These are phyloP conservation scores for Nepenthes alata DNA, from an alignment of 179 eudicot genomes.

Conservation along the genomic window DNA sequence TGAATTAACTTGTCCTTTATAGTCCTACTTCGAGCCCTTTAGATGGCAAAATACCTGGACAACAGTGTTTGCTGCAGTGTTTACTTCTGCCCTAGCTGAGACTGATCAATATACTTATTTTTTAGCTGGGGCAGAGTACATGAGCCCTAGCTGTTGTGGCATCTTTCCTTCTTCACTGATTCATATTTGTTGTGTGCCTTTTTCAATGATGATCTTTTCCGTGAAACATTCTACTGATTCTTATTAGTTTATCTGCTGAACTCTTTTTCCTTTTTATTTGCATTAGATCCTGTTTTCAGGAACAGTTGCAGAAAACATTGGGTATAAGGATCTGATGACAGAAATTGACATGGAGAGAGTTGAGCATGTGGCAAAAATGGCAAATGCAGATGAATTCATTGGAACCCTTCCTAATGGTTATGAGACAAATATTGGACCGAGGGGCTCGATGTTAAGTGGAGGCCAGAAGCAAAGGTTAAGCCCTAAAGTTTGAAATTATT, in stretches of 20 bases:
- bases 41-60: no score
- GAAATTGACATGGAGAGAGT: constrained; percentile 74
- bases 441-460: constrained; percentile 86
- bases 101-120: no score
- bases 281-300: constrained; percentile 78
- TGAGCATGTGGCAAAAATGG: constrained; percentile 61
- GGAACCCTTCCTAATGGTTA: constrained; percentile 54
- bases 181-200: no score
- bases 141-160: no score
- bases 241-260: not conserved
- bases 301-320: constrained; percentile 86
- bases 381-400: constrained; percentile 90
- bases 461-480: constrained; percentile 92
- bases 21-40: no score
- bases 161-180: no score
- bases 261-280: constrained; percentile 3
- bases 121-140: no score
- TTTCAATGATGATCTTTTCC: no score
- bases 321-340: constrained; percentile 60
- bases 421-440: constrained; percentile 68
- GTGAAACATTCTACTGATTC: no score
- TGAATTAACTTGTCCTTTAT: no score
- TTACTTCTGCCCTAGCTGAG: no score
- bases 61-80: no score
- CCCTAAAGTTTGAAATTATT: constrained; percentile 1